These are phyloP conservation scores for Rhizopogon rudus DNA, from an alignment of 768 basidiomycete genomes.

Conservation along the genomic window DNA sequence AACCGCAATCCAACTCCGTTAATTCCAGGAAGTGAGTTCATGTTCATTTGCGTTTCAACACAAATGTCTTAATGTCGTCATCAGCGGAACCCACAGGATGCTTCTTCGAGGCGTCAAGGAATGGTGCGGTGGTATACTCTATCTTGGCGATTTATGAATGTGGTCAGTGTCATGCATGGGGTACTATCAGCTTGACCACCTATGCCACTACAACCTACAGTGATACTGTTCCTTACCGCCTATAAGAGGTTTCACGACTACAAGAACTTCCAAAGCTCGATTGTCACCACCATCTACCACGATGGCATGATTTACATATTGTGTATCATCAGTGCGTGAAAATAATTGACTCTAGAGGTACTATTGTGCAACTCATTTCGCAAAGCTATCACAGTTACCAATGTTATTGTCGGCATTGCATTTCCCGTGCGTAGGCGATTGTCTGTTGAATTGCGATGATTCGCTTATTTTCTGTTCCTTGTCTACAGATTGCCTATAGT, in stretches of 20 bases:
- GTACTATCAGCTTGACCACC: neutral
- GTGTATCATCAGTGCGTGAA: conserved; percentile 12
- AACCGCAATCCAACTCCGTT: conserved; percentile 2
- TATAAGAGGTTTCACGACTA: conserved; percentile 2
- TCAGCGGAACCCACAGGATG: neutral
- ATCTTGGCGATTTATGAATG: neutral
- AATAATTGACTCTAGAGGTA: neutral
- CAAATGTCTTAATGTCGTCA: neutral
- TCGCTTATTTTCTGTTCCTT: neutral
- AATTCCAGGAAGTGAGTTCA: conserved; percentile 2
- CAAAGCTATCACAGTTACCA: conserved; percentile 12
- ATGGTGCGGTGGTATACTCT: neutral
- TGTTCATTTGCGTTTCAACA: neutral
- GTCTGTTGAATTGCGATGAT: neutral
- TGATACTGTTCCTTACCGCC: neutral
- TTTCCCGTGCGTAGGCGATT: conserved; percentile 7
- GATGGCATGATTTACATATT: conserved; percentile 14
- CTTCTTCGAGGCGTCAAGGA: neutral
- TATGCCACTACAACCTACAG: neutral
- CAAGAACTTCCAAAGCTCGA: neutral
- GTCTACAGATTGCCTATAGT: neutral
- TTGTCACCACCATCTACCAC: conserved; percentile 9
- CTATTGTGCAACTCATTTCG: neutral
- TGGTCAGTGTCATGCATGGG: neutral
- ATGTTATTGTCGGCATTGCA: conserved; percentile 4